phyloP scores from a whole-genome alignment of 140 eudicot species.

The Ambrosia hybrid region DNA sequence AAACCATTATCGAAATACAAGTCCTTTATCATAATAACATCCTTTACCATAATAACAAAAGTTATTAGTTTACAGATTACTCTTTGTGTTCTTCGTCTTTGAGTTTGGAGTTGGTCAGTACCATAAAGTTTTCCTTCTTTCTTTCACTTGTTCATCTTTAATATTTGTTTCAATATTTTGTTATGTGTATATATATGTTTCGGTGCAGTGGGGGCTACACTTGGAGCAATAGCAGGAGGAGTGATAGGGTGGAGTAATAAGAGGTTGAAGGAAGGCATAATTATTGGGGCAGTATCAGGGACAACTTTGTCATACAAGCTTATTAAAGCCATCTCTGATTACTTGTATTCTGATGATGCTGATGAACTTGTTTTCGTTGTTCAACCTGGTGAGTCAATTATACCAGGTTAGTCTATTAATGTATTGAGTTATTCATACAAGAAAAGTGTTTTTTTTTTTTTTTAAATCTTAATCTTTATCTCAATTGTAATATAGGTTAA shows the following conservation, averaged over 20 bases:
- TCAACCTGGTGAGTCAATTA: slow-evolving; percentile 14
- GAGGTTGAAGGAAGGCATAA: slow-evolving; percentile 11
- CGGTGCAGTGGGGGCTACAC: slow-evolving; percentile 28
- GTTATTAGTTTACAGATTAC: slow-evolving; percentile 6
- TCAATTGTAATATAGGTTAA: neutral
- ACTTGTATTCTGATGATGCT: slow-evolving; percentile 11
- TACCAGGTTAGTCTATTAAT: neutral
- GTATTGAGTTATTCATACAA: neutral
- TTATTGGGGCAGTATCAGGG: slow-evolving; percentile 17
- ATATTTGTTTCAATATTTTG: neutral
- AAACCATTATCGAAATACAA: too few relatives aligned
- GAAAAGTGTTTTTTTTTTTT: neutral
- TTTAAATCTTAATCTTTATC: neutral
- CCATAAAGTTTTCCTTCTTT: too few relatives aligned
- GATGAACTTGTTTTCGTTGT: slow-evolving; percentile 15
- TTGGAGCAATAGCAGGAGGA: slow-evolving; percentile 26
- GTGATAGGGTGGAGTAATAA: slow-evolving; percentile 28
- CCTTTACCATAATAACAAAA: too few relatives aligned
- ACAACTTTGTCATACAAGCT: slow-evolving; percentile 15
- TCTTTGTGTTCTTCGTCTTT: slow-evolving; percentile 15
- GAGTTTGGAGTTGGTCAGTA: slow-evolving; percentile 26
- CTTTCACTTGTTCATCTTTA: too few relatives aligned
- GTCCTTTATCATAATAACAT: too few relatives aligned
- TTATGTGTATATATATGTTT: too few relatives aligned
- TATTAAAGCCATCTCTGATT: slow-evolving; percentile 16